phyloP scores from a whole-genome alignment of 805 yeast genomes.

The Vanderwaltozyma polyspora region DNA sequence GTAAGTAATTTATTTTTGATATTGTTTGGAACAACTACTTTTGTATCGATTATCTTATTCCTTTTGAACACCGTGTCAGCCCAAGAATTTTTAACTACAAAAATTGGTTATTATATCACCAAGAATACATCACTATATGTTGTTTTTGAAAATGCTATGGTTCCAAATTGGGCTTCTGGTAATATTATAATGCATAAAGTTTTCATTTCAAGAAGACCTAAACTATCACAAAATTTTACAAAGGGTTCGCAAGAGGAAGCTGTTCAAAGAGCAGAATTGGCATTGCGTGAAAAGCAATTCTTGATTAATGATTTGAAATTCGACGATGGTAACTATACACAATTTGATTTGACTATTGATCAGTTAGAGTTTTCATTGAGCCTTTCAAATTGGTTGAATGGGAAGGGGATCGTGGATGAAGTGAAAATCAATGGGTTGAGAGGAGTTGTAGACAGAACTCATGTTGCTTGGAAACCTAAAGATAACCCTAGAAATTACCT shows the following conservation, averaged over 20 bases:
- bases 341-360: constrained; percentile 83
- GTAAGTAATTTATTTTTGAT: constrained; percentile 77
- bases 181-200: constrained; percentile 76
- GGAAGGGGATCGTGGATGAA: constrained; percentile 74
- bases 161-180: constrained; percentile 88
- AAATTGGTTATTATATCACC: constrained; percentile 74
- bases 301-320: constrained; percentile 30
- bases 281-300: constrained; percentile 21
- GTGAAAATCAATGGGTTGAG: constrained; percentile 75
- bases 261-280: constrained; percentile 40
- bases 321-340: constrained; percentile 94
- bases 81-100: constrained; percentile 71
- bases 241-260: constrained; percentile 71
- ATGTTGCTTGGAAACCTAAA: constrained; percentile 68
- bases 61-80: constrained; percentile 47
- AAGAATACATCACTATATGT: constrained; percentile 73
- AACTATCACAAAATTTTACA: constrained; percentile 36
- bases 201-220: constrained; percentile 74
- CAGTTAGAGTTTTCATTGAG: constrained; percentile 72
- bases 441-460: constrained; percentile 87
- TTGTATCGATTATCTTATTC: constrained; percentile 67
- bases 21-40: constrained; percentile 84
- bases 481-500: constrained; percentile 77
- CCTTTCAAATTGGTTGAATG: constrained; percentile 79
- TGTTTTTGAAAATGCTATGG: constrained; percentile 85